Base-by-base conservation (phyloP, 2,329 filamentous ascomycete species). In the Aureobasidium pullulans region DNA sequence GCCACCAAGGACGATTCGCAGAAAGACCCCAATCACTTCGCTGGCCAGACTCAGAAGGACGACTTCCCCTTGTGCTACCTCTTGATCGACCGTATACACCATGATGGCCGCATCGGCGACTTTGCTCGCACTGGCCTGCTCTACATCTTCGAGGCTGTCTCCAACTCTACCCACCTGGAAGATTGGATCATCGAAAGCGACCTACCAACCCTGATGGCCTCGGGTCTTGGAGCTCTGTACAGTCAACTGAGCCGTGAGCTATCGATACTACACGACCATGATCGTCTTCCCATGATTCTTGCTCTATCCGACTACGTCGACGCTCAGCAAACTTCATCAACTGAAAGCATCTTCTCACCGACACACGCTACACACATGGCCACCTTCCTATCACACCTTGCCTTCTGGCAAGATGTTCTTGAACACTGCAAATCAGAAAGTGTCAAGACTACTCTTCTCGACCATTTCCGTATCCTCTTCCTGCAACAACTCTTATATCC, bases 101-200 rank as follows among this genome's bases (percentile, higher is more conserved):
- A 96, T 65, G 93, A 96, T 70, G 94, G 94, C 43, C 87, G 93
- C 59, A 88, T 95, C 16, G 94, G 94, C 11, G 94, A 99, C 73
- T 99, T 99, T 77, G 93, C 94, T 2, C 82, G 94, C 60, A 99
- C 94, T 0, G 94, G 94, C 0, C 73, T 99, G 62, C 80, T 99
- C 7, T 99, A 99, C 74, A 89, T 99, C 61, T 96, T 97, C 66
- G 93, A 97, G 74, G 89, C 90, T 0, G 90, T 93, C 0, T 93
- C 90, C 0, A 87, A 85, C 65, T 96, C 91, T 0, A 83, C 85
- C 19, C 82, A 85, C 1, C 74, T 99, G 61, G 94, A 99, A 75
- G 89, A 90, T 68, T 99, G 94, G 94, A 89, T 99, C 64, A 90
- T 97, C 48, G 92, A 96, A 70, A 96, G 93, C 71, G 94, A 99